Evolutionary conservation across 805 yeast genomes (phyloP).

Genomic region (Kluyveromyces lactis): DNA sequence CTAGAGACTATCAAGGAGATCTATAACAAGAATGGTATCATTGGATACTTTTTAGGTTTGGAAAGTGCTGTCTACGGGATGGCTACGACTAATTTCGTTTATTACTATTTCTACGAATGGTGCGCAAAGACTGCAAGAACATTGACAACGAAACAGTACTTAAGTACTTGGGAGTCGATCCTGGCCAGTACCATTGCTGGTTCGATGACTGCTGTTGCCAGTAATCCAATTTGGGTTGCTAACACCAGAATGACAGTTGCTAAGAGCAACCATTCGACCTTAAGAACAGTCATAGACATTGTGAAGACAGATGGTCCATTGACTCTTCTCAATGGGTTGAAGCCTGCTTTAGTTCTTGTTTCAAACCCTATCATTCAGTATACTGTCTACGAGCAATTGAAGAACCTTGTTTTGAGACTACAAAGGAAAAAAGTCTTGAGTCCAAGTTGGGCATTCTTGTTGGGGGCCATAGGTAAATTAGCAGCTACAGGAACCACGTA

Average conservation of each 20-base stretch:
- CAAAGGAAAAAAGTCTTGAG: slow-evolving; percentile 43
- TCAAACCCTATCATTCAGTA: slow-evolving; percentile 87
- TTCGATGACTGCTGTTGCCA: slow-evolving; percentile 66
- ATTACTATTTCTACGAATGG: slow-evolving; percentile 84
- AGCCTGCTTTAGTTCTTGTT: slow-evolving; percentile 82
- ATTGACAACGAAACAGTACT: slow-evolving; percentile 23
- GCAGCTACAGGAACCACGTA: slow-evolving; percentile 85
- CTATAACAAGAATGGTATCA: slow-evolving; percentile 49
- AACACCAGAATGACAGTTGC: slow-evolving; percentile 79
- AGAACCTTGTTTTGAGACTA: slow-evolving; percentile 48
- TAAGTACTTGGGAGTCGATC: slow-evolving; percentile 60
- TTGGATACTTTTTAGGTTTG: slow-evolving; percentile 74
- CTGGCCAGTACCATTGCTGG: slow-evolving; percentile 83
- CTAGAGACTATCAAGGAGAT: slow-evolving; percentile 39
- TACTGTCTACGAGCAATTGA: slow-evolving; percentile 82
- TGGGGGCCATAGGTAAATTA: slow-evolving; percentile 86
- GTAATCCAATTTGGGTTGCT: slow-evolving; percentile 94
- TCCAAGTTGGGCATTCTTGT: slow-evolving; percentile 68
- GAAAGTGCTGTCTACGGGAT: slow-evolving; percentile 85
- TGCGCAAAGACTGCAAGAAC: slow-evolving; percentile 40
- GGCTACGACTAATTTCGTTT: slow-evolving; percentile 76
- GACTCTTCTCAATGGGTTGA: slow-evolving; percentile 74
- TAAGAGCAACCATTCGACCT: slow-evolving; percentile 35
- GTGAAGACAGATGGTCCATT: slow-evolving; percentile 60
- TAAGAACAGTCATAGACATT: slow-evolving; percentile 53